These are phyloP conservation scores for Rhizopus stolonifer DNA, from an alignment of 371 early-diverging fungal genomes.

Conservation along the genomic window DNA sequence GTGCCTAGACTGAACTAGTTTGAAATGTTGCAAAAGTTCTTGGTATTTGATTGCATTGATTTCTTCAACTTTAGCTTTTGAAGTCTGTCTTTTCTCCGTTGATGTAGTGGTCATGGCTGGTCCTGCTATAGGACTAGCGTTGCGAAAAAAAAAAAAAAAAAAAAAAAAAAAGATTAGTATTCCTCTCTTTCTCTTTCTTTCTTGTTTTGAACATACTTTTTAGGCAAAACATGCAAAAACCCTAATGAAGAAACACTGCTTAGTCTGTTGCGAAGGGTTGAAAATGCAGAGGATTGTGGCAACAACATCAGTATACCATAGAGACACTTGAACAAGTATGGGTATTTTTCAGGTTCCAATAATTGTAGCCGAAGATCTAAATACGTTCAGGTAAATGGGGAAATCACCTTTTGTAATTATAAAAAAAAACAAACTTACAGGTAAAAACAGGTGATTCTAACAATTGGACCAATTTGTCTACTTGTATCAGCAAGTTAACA, in stretches of 20 bases:
- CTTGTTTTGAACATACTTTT: too few relatives aligned
- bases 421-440: conserved; percentile 36
- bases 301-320: conserved; percentile 92
- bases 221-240: conserved; percentile 59
- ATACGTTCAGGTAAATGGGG: not conserved
- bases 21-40: conserved; percentile 62
- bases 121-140: conserved; percentile 13
- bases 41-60: conserved; percentile 41
- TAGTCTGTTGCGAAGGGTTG: conserved; percentile 83
- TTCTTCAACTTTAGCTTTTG: conserved; percentile 19
- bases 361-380: conserved; percentile 82
- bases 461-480: conserved; percentile 92
- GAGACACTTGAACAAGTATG: conserved; percentile 80
- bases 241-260: conserved; percentile 72
- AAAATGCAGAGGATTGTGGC: conserved; percentile 92
- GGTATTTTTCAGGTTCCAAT: conserved; percentile 83
- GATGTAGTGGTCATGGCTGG: conserved; percentile 3
- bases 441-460: conserved; percentile 95
- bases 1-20: conserved; percentile 57
- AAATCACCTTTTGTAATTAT: not conserved
- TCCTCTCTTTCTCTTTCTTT: not conserved
- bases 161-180: too few relatives aligned
- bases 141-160: too few relatives aligned
- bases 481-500: conserved; percentile 83
- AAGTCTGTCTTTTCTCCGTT: conserved; percentile 16